Evolutionary conservation across 192 early-diverging fungal species (phyloP), one percentile per base, ranked within the genome.

Genomic region (Coemansia sp.): DNA sequence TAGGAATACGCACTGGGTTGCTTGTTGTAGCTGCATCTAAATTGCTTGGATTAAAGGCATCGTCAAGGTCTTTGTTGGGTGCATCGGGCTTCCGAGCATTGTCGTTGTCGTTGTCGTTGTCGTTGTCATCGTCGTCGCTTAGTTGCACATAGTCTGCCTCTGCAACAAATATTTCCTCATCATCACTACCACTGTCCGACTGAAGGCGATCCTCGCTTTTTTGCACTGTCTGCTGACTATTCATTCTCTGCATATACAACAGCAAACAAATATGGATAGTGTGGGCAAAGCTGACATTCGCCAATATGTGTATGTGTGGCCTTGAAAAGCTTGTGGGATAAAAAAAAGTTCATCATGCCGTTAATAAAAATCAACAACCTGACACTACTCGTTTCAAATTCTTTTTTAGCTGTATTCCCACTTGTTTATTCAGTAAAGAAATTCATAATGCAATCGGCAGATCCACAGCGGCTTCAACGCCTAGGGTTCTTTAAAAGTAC

Each of bases 401-500:
- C 41, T 0, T 51, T 13, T 39, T 62, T 62, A 13, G 11, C 22
- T 32, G 32, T 35, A 35, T 35, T 35, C 8, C 32, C 32, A 35
- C 0, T 12, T 37, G 9, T 53, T 41, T 13, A 54, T 23, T 23
- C 1, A 14, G 12, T 9, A 16, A 41, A 19, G 4, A 16, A 26
- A 22, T 39, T 45, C 24, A 24, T 47, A 22, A 69, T 69, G 68
- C 68, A 69, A 47, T 41, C 66, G 18, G 41, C 56, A 23, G 68
- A 70, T 48, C 45, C 61, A 18, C 67, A 65, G 50, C 73, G 69
- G 54, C 57, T 59, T 39, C 58, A 66, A 58, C 68, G 68, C 19
- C 23, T 60, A 11, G 77, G 67, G 49, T 58, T 71, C 32, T 80
- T 74, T 57, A 57, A 65, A 35, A 74, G 77, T 49, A 59, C 77